Percentiles rank a stretch among this genome's conserved stretches.
These are phyloP conservation scores for Hericium erinaceus DNA, from an alignment of 768 basidiomycete genomes.

Conservation along the genomic window DNA sequence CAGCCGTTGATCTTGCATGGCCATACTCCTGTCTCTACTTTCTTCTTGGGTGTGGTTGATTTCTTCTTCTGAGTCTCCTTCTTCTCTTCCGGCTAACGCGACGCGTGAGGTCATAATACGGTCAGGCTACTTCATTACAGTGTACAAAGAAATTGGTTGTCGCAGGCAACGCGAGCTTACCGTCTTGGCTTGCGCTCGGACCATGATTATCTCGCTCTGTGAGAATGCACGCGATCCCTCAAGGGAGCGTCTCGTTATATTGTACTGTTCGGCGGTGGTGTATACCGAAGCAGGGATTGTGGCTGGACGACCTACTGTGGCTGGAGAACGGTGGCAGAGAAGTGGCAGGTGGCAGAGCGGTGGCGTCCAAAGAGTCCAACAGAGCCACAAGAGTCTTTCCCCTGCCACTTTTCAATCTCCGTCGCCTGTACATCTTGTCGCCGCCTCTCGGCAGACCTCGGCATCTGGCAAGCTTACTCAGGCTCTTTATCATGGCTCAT, in stretches of 20 bases:
- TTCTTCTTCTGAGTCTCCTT: conserved; percentile 33
- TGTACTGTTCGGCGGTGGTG: not conserved
- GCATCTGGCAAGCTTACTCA: not conserved
- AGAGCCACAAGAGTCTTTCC: not conserved
- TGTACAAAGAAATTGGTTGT: conserved; percentile 18
- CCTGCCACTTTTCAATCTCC: not conserved
- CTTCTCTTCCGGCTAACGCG: conserved; percentile 30
- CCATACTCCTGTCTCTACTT: conserved; percentile 50
- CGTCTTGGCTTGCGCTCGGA: conserved; percentile 20
- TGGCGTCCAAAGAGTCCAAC: conserved; percentile 6
- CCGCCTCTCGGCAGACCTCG: not conserved
- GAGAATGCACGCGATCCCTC: not conserved
- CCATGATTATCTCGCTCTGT: conserved; percentile 12
- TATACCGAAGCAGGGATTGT: not conserved
- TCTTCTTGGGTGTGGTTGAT: conserved; percentile 33
- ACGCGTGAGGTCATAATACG: conserved; percentile 10
- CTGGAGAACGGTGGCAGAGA: conserved; percentile 13
- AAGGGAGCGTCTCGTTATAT: conserved; percentile 4
- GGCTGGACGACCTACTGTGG: conserved; percentile 3
- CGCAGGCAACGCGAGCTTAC: conserved; percentile 22
- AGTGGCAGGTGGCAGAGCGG: conserved; percentile 14
- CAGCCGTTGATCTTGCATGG: conserved; percentile 77
- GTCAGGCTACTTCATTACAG: conserved; percentile 8
- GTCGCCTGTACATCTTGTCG: no score
- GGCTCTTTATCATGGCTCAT: not conserved